Conservation (phyloP, 2,329 filamentous ascomycete species). For the Claviceps fusiformis region DNA sequence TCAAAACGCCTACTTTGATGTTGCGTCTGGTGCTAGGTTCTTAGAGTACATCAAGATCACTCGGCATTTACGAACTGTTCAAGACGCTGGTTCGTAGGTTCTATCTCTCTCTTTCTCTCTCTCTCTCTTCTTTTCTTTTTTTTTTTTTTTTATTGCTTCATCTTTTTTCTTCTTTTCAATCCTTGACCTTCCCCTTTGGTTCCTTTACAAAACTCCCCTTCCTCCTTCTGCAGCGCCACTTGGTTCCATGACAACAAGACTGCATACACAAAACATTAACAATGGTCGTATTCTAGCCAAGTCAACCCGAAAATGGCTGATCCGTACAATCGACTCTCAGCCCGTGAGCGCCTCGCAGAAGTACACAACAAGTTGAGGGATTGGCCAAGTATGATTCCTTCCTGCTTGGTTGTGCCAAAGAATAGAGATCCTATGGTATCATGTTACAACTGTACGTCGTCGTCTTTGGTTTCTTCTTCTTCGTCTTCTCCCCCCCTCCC, state of each 20-base stretch:
- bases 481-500: too few species aligned
- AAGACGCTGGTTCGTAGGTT: slow-evolving; percentile 22
- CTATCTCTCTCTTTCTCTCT: neutral
- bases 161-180: too few species aligned
- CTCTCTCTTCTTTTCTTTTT: neutral
- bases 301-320: slow-evolving; percentile 10
- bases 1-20: slow-evolving; percentile 17
- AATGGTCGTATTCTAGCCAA: slow-evolving; percentile 10
- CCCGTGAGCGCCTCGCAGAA: slow-evolving; percentile 11
- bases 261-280: slow-evolving; percentile 1
- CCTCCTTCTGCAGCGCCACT: neutral
- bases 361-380: slow-evolving; percentile 19
- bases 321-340: slow-evolving; percentile 8
- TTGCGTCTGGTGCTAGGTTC: slow-evolving; percentile 24
- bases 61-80: slow-evolving; percentile 17
- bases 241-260: neutral
- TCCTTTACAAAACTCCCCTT: neutral
- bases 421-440: slow-evolving; percentile 4
- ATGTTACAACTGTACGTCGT: slow-evolving; percentile 14
- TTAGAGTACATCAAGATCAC: slow-evolving; percentile 20
- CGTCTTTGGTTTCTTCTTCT: neutral
- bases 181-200: neutral
- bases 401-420: slow-evolving; percentile 18
- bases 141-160: neutral
- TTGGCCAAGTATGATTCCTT: slow-evolving; percentile 23